Evolutionary conservation across 768 basidiomycete genomes (phyloP), one percentile per base, ranked within the genome.

Genomic region (Rhizopogon roseolus): DNA sequence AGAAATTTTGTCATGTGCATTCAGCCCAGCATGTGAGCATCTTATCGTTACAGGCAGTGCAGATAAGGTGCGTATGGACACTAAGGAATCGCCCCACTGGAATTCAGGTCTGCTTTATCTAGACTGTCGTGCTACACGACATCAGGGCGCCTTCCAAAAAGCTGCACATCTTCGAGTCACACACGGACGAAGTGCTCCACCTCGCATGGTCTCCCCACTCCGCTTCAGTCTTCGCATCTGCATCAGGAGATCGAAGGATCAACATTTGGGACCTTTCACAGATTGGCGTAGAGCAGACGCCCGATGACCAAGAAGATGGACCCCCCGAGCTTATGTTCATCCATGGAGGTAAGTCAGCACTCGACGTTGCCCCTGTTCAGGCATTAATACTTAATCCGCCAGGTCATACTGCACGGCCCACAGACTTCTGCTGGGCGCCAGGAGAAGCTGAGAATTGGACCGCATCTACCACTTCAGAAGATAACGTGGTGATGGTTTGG

Each of bases 401-500:
- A 91, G 89, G 91, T 19, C 91, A 93, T 62, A 93, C 91, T 3
- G 81, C 92, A 28, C 84, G 91, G 34, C 93, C 93, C 1, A 90
- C 91, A 1, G 97, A 99, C 71, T 86, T 98, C 68, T 89, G 87
- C 64, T 98, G 97, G 97, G 93, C 89, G n/a, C 89, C 91, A 3
- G 86, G 84, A 13, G 75, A 79, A 59, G 75, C 74, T 17, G 92
- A 95, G 64, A 84, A 85, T 58, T 96, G 93, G 93, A 93, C 88
- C 6, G 78, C 87, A 0, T 78, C 86, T 5, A 93, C 84, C 58
- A 82, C 89, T n/a, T 96, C 95, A 0, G 96, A 98, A 67, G 96
- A 99, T 68, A 99, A 99, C 59, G 84, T 98, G 22, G 80, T 93
- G 41, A 95, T 96, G 91, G 84, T 96, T 5, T 99, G 97, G 97